phyloP scores from a whole-genome alignment of 176 grass and related monocot genomes.

The Puya raimondii region DNA sequence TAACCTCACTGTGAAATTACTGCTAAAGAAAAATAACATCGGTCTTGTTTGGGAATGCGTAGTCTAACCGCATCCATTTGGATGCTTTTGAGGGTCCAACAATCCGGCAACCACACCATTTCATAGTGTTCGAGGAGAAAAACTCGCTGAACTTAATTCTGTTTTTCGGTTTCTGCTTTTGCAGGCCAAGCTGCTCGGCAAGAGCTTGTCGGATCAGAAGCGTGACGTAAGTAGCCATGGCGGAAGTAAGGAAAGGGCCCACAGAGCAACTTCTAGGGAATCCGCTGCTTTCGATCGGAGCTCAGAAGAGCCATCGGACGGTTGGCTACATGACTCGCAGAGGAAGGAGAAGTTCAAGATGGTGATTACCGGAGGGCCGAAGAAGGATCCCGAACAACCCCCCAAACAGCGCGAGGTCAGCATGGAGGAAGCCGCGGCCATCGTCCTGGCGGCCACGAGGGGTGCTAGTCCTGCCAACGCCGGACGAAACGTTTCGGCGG shows the following conservation, averaged over 20 bases:
- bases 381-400: constrained; percentile 27
- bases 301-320: constrained; percentile 38
- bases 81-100: too few species aligned
- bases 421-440: constrained; percentile 82
- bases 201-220: constrained; percentile 15
- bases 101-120: too few species aligned
- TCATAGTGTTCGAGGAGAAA: too few species aligned
- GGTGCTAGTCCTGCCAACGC: constrained; percentile 45
- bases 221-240: constrained; percentile 14
- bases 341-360: constrained; percentile 53
- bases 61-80: too few species aligned
- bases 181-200: constrained; percentile 26
- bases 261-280: constrained; percentile 15
- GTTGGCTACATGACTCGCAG: constrained; percentile 26
- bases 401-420: constrained; percentile 24
- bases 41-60: too few species aligned
- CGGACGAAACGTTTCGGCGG: constrained; percentile 10
- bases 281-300: constrained; percentile 25
- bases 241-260: constrained; percentile 21
- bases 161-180: neutral
- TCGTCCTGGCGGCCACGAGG: constrained; percentile 78
- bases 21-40: too few species aligned
- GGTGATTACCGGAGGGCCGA: constrained; percentile 29
- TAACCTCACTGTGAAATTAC: too few species aligned
- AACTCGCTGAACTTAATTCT: neutral